A percentile compares a stretch with the other conserved stretches of the same genome.
Conservation (phyloP, 768 basidiomycete genomes). For the Hemileccinum rubropunctum region DNA sequence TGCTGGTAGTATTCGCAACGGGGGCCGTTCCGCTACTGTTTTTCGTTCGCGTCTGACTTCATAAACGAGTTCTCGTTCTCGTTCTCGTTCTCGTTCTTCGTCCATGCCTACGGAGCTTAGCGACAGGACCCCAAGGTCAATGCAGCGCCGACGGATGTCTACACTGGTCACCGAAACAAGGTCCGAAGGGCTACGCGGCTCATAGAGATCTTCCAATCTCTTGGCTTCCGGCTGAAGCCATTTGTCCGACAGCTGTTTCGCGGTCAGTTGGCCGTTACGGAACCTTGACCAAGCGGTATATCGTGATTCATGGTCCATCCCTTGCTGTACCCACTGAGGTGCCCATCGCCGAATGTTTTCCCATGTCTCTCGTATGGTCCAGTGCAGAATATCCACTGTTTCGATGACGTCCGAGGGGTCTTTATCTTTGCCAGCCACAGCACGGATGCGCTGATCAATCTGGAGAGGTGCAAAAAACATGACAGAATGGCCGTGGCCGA, state of each 20-base stretch:
- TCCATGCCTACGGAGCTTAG: neutral
- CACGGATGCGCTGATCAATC: slow-evolving; percentile 37
- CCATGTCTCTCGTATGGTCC: slow-evolving; percentile 46
- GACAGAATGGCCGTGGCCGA: slow-evolving; percentile 43
- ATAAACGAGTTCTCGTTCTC: slow-evolving; percentile 41
- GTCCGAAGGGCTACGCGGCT: slow-evolving; percentile 3
- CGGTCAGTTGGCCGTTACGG: slow-evolving; percentile 6
- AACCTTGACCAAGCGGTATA: slow-evolving; percentile 14
- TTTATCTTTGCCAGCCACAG: slow-evolving; percentile 9
- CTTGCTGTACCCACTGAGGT: slow-evolving; percentile 44
- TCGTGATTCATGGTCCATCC: slow-evolving; percentile 32
- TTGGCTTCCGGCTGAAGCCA: slow-evolving; percentile 44
- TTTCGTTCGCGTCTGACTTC: slow-evolving; percentile 41
- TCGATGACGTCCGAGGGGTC: neutral
- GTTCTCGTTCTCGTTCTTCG: slow-evolving; percentile 37
- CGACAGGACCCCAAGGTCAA: slow-evolving; percentile 5
- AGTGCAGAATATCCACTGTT: slow-evolving; percentile 37
- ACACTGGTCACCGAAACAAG: slow-evolving; percentile 21
- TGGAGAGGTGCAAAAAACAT: slow-evolving; percentile 48
- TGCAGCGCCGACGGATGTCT: slow-evolving; percentile 5
- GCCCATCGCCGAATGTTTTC: slow-evolving; percentile 34
- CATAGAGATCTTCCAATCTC: slow-evolving; percentile 36
- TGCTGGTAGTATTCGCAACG: slow-evolving; percentile 15
- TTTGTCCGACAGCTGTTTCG: neutral
- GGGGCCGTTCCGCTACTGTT: slow-evolving; percentile 34